phyloP scores from a whole-genome alignment of 768 basidiomycete genomes.

The Agaricus subrufescens region DNA sequence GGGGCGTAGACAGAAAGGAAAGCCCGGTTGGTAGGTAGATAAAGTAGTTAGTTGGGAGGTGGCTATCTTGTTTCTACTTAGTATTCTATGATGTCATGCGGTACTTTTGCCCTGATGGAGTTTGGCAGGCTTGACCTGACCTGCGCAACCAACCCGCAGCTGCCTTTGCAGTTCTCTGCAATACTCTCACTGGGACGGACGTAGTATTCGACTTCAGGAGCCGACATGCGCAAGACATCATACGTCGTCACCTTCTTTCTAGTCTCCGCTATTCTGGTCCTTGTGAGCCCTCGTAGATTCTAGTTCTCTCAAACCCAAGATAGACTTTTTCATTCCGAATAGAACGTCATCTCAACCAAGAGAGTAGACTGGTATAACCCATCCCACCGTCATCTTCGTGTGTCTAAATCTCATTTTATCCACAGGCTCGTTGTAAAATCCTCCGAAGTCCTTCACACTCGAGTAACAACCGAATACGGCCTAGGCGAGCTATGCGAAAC shows the following conservation, averaged over 20 bases:
- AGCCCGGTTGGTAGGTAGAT: background rate
- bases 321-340: background rate
- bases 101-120: background rate
- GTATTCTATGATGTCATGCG: background rate
- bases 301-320: slow-evolving; percentile 16
- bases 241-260: slow-evolving; percentile 62
- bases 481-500: slow-evolving; percentile 55
- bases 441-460: slow-evolving; percentile 41
- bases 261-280: slow-evolving; percentile 40
- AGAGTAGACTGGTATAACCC: slow-evolving; percentile 60
- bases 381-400: background rate
- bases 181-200: background rate
- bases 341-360: slow-evolving; percentile 56
- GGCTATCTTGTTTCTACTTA: background rate
- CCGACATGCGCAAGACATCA: slow-evolving; percentile 56
- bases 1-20: slow-evolving; percentile 3
- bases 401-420: background rate
- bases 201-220: slow-evolving; percentile 16
- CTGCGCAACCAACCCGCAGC: background rate
- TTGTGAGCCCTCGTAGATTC: slow-evolving; percentile 30
- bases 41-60: too few species aligned
- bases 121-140: background rate
- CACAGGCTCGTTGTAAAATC: slow-evolving; percentile 40
- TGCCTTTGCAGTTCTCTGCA: background rate
- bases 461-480: slow-evolving; percentile 53